Base-by-base conservation (phyloP, 768 basidiomycete genomes). In the Tulasnella sp. region DNA sequence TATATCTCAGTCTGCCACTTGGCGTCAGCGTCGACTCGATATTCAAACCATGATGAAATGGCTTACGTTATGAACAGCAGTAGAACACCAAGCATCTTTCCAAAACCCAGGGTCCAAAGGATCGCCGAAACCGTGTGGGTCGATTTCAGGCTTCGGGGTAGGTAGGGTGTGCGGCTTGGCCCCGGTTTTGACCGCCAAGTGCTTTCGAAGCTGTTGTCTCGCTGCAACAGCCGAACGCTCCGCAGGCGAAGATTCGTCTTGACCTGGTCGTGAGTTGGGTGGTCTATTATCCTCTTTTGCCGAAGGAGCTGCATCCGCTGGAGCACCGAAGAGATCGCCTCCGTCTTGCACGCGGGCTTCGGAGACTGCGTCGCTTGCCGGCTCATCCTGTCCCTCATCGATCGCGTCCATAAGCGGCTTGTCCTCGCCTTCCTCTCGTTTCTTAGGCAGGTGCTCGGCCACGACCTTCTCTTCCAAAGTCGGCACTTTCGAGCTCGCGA, bases 81-180 rank as follows among this genome's bases (percentile, higher is more conserved):
- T 90, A 17, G 93, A 89, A 2, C 91, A 86, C 97, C 97, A 99
- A 45, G 92, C 87, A 77, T 92, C 87, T 80, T 91, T 92, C 94
- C 94, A 98, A 82, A 99, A 99, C 67, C 82, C 84, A 77, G 96
- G 94, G 79, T 85, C 88, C 49, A 99, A 86, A 15, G 97, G 97
- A 82, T 99, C 97, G 77, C 92, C 91, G 78, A 99, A 96, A 39
- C 88, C 89, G 76, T 92, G 83, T 0, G 91, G 88, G 78, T 92
- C 90, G 52, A 97, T 87, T 40, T 86, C 83, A 5, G 94, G 94
- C n/a, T 88, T 87, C 1, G 87, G 85, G 0, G 88, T 89, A 0
- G 89, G 89, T 75, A 93, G 83, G 42, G 86, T 86, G 89, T 90
- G 92, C 11, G 85, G 82, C 77, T 87, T 89, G 52, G 83, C 84